Conservation (phyloP, 2,329 filamentous ascomycete genomes). For the Cyphellophora europaea region DNA sequence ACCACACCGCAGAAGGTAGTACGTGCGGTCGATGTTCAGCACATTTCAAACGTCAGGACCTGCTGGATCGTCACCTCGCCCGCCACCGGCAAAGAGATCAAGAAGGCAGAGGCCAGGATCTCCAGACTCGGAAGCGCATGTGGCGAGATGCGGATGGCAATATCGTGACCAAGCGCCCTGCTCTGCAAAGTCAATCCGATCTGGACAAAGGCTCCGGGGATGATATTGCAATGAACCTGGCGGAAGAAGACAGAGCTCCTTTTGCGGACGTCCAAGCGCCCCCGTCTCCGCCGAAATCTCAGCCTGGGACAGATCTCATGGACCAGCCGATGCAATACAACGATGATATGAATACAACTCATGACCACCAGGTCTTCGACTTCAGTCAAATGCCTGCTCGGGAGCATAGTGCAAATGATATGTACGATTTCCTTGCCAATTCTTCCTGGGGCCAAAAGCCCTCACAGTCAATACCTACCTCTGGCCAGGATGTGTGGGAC, state of each 20-base stretch:
- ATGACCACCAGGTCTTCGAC: too few species aligned
- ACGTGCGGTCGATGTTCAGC: constrained; percentile 52
- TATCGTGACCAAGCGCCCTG: constrained; percentile 31
- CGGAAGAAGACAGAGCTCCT: background rate
- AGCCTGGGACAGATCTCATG: constrained; percentile 4
- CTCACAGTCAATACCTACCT: background rate
- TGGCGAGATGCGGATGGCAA: constrained; percentile 38
- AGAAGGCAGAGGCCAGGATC: constrained; percentile 39
- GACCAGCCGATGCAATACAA: background rate
- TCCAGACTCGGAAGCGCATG: constrained; percentile 42
- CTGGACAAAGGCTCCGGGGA: background rate
- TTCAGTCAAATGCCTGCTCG: too few species aligned
- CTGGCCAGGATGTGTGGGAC: constrained; percentile 28
- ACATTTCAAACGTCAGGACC: constrained; percentile 52
- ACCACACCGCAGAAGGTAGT: constrained; percentile 44
- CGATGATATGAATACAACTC: too few species aligned
- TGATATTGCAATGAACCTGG: background rate
- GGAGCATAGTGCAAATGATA: too few species aligned
- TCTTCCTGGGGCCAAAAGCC: constrained; percentile 9
- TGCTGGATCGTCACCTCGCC: constrained; percentile 49
- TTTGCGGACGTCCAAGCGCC: constrained; percentile 3
- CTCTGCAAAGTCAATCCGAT: too few species aligned
- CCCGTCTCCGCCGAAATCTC: constrained; percentile 9
- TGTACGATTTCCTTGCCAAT: constrained; percentile 13
- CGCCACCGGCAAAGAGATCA: constrained; percentile 43